Conservation (phyloP, 1,284 basidiomycete species). For the Austroboletus olivaceoglutinosus region DNA sequence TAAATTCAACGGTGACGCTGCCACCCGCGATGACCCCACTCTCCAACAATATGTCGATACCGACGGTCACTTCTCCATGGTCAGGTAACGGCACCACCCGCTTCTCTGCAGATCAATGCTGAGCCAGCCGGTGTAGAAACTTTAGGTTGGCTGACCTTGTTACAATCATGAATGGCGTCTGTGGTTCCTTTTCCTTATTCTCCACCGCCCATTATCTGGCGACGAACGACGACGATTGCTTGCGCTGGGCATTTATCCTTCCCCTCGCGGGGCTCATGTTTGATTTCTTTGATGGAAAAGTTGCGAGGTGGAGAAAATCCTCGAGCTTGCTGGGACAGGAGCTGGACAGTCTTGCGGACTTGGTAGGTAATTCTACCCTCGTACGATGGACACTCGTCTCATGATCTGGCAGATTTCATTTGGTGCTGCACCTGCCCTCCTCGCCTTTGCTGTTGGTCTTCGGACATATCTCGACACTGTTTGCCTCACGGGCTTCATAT, state of each 20-base stretch:
- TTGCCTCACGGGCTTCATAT: conserved; percentile 87
- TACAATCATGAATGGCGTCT: conserved; percentile 99
- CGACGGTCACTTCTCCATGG: conserved; percentile 92
- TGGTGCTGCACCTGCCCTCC: conserved; percentile 91
- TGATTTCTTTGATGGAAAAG: conserved; percentile 97
- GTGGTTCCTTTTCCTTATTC: conserved; percentile 94
- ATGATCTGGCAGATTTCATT: conserved; percentile 78
- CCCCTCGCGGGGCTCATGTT: conserved; percentile 97
- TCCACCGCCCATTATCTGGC: conserved; percentile 87
- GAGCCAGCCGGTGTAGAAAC: conserved; percentile 58
- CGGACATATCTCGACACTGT: conserved; percentile 88
- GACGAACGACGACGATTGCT: conserved; percentile 75
- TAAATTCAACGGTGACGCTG: conserved; percentile 31
- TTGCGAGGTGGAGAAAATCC: conserved; percentile 95
- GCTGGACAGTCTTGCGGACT: conserved; percentile 93
- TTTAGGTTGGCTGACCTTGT: conserved; percentile 98
- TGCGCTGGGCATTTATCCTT: conserved; percentile 85
- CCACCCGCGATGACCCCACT: conserved; percentile 36
- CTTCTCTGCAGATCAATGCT: conserved; percentile 18
- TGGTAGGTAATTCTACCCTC: conserved; percentile 51
- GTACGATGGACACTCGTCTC: background rate
- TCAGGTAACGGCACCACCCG: conserved; percentile 58
- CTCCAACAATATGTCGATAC: conserved; percentile 86
- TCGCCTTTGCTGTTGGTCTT: conserved; percentile 91
- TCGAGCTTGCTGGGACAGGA: conserved; percentile 98